Percentiles rank a stretch among this genome's conserved stretches.
Evolutionary conservation across 805 yeast genomes (phyloP).

Genomic region (Candida odintsovae): DNA sequence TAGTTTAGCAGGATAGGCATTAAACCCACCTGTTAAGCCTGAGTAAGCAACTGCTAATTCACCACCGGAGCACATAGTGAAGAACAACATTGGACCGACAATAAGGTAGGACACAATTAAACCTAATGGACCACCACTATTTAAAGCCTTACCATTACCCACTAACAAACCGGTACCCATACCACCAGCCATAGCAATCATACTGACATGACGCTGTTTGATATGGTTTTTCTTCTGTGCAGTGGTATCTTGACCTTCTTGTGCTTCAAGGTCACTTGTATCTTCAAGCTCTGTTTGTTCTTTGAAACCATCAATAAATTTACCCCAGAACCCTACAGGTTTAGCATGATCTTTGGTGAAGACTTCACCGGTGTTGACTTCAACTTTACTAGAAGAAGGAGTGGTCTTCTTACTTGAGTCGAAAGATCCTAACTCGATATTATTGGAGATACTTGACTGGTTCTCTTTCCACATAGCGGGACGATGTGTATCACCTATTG

Average conservation of each 20-base stretch:
- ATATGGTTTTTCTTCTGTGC: conserved; percentile 4
- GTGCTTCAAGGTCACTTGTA: conserved; percentile 3
- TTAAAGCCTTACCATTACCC: conserved; percentile 57
- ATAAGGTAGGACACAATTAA: conserved; percentile 51
- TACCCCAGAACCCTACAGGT: conserved; percentile 13
- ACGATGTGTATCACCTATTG: not conserved
- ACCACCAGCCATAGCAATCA: conserved; percentile 79
- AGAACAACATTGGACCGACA: conserved; percentile 56
- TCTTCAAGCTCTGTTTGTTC: conserved; percentile 1
- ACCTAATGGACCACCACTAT: conserved; percentile 60
- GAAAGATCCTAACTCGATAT: not conserved
- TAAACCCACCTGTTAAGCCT: conserved; percentile 34
- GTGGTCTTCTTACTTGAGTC: not conserved
- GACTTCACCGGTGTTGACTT: not conserved
- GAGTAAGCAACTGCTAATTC: conserved; percentile 37
- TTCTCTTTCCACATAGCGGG: not conserved
- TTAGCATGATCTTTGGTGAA: not conserved
- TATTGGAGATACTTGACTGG: not conserved
- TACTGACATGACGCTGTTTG: conserved; percentile 17
- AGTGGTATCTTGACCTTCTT: not conserved
- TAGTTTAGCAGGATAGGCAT: conserved; percentile 29
- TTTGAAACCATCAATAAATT: conserved; percentile 27
- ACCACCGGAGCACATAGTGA: conserved; percentile 58
- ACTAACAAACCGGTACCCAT: conserved; percentile 68
- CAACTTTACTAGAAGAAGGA: not conserved